A percentile compares a stretch with the other conserved stretches of the same genome.
phyloP scores from a whole-genome alignment of 331 rosid genomes.

The Arachis monticola region DNA sequence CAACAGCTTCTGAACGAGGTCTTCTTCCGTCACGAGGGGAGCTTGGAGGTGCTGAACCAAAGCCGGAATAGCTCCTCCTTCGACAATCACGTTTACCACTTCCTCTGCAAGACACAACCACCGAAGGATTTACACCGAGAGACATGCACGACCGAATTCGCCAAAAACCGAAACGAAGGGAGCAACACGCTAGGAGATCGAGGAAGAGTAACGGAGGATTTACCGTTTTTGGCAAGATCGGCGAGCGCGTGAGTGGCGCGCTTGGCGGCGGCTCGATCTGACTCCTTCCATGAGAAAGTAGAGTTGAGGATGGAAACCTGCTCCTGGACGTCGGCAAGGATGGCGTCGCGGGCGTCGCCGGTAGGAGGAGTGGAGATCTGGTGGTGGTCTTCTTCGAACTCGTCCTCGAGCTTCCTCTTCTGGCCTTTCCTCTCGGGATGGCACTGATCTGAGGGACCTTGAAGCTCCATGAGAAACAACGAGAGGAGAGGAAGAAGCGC shows the following conservation, averaged over 20 bases:
- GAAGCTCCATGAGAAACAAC: constrained; percentile 60
- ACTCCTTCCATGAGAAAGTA: constrained; percentile 68
- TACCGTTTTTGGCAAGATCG: constrained; percentile 89
- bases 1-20: constrained; percentile 56
- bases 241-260: constrained; percentile 93
- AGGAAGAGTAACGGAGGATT: not conserved
- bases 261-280: constrained; percentile 83
- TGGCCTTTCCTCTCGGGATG: constrained; percentile 80
- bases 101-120: constrained; percentile 55
- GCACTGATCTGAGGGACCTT: constrained; percentile 58
- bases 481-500: not conserved
- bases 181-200: constrained; percentile 42
- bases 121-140: not conserved
- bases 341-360: constrained; percentile 61
- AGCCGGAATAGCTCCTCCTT: constrained; percentile 81
- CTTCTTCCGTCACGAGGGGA: constrained; percentile 55
- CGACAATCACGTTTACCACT: constrained; percentile 77
- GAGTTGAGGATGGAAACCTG: constrained; percentile 70
- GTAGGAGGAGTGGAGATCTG: constrained; percentile 69
- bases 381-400: constrained; percentile 60
- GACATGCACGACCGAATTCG: not conserved
- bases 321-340: constrained; percentile 65
- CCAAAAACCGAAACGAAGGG: not conserved
- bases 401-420: constrained; percentile 86
- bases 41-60: constrained; percentile 75